Evolutionary conservation across 768 basidiomycete species (phyloP).

Genomic region (Termitomyces sp.): DNA sequence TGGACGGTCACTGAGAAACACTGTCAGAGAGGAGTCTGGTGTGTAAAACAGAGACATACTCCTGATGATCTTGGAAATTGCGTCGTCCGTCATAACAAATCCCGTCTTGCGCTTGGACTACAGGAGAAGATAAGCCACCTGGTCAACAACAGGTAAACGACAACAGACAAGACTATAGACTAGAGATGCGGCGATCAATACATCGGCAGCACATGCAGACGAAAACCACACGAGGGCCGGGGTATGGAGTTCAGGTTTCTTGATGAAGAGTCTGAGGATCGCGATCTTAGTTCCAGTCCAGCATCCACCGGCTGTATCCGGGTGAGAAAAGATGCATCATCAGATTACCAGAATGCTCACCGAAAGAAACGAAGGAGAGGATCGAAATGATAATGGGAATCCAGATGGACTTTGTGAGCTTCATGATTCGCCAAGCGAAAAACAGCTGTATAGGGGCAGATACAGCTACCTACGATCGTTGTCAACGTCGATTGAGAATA

Average conservation of each 20-base stretch:
- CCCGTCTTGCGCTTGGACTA: slow-evolving; percentile 36
- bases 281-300: slow-evolving; percentile 25
- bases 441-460: slow-evolving; percentile 22
- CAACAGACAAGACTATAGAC: slow-evolving; percentile 36
- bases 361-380: neutral
- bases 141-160: neutral
- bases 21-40: neutral
- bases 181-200: slow-evolving; percentile 41
- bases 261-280: slow-evolving; percentile 20
- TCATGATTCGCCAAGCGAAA: slow-evolving; percentile 18
- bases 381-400: slow-evolving; percentile 13
- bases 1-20: slow-evolving; percentile 23
- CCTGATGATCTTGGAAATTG: slow-evolving; percentile 29
- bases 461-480: slow-evolving; percentile 12
- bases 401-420: slow-evolving; percentile 14
- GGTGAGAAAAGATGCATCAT: neutral
- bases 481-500: neutral
- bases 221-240: slow-evolving; percentile 41
- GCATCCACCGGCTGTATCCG: slow-evolving; percentile 19
- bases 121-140: neutral
- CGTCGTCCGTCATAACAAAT: slow-evolving; percentile 30
- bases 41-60: slow-evolving; percentile 13
- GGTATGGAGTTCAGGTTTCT: slow-evolving; percentile 26
- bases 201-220: slow-evolving; percentile 39
- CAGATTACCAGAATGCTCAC: neutral